Conservation (phyloP, 345 rosid species). For the Salix arbutifolia region DNA sequence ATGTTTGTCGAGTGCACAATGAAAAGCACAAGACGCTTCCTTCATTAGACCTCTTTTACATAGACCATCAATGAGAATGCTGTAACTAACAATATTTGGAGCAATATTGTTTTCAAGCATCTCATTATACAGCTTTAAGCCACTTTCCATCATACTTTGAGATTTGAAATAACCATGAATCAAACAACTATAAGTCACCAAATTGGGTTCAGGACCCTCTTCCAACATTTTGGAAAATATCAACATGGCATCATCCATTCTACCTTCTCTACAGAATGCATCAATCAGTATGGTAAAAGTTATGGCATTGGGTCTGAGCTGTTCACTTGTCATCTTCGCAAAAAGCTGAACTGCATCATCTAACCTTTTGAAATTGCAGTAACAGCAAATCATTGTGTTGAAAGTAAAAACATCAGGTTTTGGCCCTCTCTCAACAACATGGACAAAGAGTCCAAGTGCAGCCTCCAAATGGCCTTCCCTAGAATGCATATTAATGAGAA, state of each 20-base stretch:
- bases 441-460: slow-evolving; percentile 25
- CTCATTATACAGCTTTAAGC: slow-evolving; percentile 40
- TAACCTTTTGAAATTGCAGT: slow-evolving; percentile 32
- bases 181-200: slow-evolving; percentile 45
- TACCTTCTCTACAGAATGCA: slow-evolving; percentile 43
- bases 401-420: slow-evolving; percentile 48
- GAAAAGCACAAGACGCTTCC: slow-evolving; percentile 38
- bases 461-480: slow-evolving; percentile 19
- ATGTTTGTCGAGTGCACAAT: slow-evolving; percentile 27
- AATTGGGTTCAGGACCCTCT: slow-evolving; percentile 36
- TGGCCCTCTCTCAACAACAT: slow-evolving; percentile 29
- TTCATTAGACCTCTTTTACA: slow-evolving; percentile 42
- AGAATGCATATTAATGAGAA: slow-evolving; percentile 33
- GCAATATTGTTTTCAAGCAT: slow-evolving; percentile 42
- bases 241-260: slow-evolving; percentile 35
- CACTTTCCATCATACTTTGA: slow-evolving; percentile 28
- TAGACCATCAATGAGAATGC: slow-evolving; percentile 46
- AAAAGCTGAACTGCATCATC: slow-evolving; percentile 39
- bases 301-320: slow-evolving; percentile 33
- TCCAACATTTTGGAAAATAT: slow-evolving; percentile 41
- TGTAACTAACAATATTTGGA: slow-evolving; percentile 47
- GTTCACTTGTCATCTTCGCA: slow-evolving; percentile 26
- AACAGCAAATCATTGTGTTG: slow-evolving; percentile 51
- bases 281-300: slow-evolving; percentile 49
- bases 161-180: slow-evolving; percentile 45